Evolutionary conservation across 768 basidiomycete species (phyloP).

Genomic region (Phaeotremella fagi): DNA sequence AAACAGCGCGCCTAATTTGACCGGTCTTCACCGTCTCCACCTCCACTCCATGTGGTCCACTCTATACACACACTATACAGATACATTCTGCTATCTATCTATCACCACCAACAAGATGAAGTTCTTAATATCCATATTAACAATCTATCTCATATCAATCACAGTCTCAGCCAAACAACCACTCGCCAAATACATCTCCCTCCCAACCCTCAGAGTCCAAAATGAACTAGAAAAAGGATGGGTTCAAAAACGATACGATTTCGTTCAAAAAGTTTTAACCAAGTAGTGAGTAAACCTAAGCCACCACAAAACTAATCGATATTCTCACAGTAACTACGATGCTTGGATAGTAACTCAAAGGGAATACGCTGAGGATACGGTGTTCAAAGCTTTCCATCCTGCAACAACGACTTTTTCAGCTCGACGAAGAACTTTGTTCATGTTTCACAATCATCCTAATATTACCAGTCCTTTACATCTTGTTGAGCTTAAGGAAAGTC

Average conservation of each 20-base stretch:
- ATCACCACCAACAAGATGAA: too few species aligned
- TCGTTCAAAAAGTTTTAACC: constrained; percentile 51
- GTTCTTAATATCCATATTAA: not conserved
- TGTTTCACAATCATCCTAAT: constrained; percentile 54
- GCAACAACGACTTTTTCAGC: constrained; percentile 53
- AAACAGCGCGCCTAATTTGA: too few species aligned
- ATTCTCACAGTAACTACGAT: constrained; percentile 19
- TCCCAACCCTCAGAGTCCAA: constrained; percentile 19
- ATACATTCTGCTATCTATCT: too few species aligned
- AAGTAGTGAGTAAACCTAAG: constrained; percentile 51
- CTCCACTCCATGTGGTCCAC: too few species aligned
- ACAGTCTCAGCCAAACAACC: constrained; percentile 4
- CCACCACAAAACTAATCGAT: not conserved
- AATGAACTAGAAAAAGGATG: constrained; percentile 24
- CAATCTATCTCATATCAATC: not conserved
- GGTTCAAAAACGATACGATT: constrained; percentile 48
- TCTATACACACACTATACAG: too few species aligned
- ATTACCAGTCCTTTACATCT: constrained; percentile 53
- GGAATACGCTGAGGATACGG: constrained; percentile 58
- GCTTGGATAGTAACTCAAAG: constrained; percentile 50
- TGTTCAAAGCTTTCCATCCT: constrained; percentile 56
- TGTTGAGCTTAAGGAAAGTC: constrained; percentile 55
- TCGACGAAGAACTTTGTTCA: constrained; percentile 54
- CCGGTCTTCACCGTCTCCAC: too few species aligned
- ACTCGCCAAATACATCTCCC: constrained; percentile 9